A percentile compares a stretch with the other conserved stretches of the same genome.
These are phyloP conservation scores for Ceriops zippeliana DNA, from an alignment of 345 rosid species.

Conservation along the genomic window DNA sequence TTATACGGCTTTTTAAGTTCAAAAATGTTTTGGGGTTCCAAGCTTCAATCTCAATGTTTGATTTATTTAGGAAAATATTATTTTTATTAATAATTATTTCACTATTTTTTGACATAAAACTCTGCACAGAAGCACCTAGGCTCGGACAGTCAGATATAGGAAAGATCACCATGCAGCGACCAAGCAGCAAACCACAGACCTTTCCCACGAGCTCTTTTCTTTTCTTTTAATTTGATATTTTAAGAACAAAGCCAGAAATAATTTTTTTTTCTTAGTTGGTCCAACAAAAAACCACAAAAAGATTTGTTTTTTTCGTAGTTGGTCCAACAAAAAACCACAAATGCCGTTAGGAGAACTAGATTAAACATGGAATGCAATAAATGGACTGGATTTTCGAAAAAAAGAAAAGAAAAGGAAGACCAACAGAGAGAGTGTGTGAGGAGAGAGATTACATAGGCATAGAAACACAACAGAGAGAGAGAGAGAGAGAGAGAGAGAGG, in stretches of 20 bases:
- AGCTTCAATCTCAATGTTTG: neutral
- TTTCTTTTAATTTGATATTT: too few relatives aligned
- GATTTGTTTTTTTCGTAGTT: too few relatives aligned
- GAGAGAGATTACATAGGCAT: too few relatives aligned
- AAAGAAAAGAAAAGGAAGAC: neutral
- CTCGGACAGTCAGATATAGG: neutral
- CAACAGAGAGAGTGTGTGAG: too few relatives aligned
- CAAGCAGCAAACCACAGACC: neutral
- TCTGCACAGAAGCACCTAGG: neutral
- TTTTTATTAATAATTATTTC: too few relatives aligned
- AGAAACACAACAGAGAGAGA: neutral
- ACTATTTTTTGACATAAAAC: too few relatives aligned
- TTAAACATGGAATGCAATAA: neutral
- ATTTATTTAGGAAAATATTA: neutral
- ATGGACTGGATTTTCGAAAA: neutral
- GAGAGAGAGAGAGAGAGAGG: constrained; percentile 8
- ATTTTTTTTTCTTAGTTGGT: too few relatives aligned
- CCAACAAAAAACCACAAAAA: too few relatives aligned
- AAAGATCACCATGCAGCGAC: neutral
- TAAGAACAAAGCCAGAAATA: too few relatives aligned
- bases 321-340: too few relatives aligned
- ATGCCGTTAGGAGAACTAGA: too few relatives aligned
- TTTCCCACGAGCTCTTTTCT: neutral
- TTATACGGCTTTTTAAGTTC: neutral
- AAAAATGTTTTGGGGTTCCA: neutral